Percentiles rank a stretch among this genome's conserved stretches.
These are phyloP conservation scores for Neoascochyta sp. DNA, from an alignment of 2,329 filamentous ascomycete genomes.

Conservation along the genomic window DNA sequence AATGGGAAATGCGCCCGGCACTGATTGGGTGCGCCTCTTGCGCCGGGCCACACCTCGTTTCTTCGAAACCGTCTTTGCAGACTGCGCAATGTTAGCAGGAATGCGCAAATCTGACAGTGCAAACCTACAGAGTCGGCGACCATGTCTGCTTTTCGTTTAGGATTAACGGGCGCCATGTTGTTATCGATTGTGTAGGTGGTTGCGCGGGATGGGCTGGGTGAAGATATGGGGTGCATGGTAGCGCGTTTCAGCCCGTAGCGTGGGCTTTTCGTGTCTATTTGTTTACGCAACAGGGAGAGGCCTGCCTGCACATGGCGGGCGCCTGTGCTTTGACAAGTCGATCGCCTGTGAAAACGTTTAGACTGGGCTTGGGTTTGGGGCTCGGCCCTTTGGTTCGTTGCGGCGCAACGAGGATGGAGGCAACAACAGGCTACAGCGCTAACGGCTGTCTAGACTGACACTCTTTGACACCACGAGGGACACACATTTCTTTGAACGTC, in stretches of 20 bases:
- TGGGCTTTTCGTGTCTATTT: slow-evolving; percentile 8
- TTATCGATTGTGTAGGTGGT: slow-evolving; percentile 4
- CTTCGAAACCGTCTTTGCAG: slow-evolving; percentile 3
- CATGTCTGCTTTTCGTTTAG: slow-evolving; percentile 5
- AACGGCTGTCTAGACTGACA: too few species aligned
- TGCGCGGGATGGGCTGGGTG: slow-evolving; percentile 7
- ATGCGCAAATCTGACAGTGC: neutral
- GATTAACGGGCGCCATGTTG: slow-evolving; percentile 4
- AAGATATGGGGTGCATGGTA: slow-evolving; percentile 8
- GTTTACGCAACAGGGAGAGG: too few species aligned
- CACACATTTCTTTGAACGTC: too few species aligned
- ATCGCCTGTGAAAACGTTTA: too few species aligned
- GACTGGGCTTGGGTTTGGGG: too few species aligned
- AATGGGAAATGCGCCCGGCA: slow-evolving; percentile 11
- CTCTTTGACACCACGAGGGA: too few species aligned
- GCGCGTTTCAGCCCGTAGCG: slow-evolving; percentile 9
- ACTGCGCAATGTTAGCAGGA: slow-evolving; percentile 8
- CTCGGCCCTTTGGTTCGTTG: too few species aligned
- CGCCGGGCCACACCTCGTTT: slow-evolving; percentile 6
- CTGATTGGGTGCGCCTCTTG: slow-evolving; percentile 12
- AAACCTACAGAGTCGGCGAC: slow-evolving; percentile 5
- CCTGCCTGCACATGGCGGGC: too few species aligned
- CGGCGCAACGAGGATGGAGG: too few species aligned
- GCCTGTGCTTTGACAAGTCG: too few species aligned
- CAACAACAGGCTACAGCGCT: too few species aligned